A percentile compares a stretch with the other conserved stretches of the same genome.
These are phyloP conservation scores for Colletotrichum echinochloae DNA, from an alignment of 2,329 filamentous ascomycete genomes.

Conservation along the genomic window DNA sequence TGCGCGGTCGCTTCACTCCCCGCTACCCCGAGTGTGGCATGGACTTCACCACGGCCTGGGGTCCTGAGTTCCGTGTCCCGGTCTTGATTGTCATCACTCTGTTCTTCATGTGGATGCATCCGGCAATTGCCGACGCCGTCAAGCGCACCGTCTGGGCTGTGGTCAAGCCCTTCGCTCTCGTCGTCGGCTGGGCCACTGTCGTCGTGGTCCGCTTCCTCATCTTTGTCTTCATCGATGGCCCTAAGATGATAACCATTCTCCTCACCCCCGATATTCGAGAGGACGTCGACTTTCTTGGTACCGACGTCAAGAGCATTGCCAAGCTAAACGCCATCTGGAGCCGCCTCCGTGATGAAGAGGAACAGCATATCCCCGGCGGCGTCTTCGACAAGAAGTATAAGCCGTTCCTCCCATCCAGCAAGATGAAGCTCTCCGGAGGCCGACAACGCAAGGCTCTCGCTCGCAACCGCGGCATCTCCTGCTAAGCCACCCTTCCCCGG, in stretches of 20 bases:
- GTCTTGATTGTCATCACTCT: constrained; percentile 20
- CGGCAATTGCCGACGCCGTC: constrained; percentile 2
- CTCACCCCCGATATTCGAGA: background rate
- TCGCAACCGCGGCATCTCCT: constrained; percentile 29
- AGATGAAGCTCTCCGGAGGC: constrained; percentile 29
- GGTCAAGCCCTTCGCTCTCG: constrained; percentile 28
- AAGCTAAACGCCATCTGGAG: constrained; percentile 36
- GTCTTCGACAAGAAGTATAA: constrained; percentile 39
- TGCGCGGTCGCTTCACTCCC: constrained; percentile 23
- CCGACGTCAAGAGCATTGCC: constrained; percentile 27
- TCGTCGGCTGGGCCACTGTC: constrained; percentile 25
- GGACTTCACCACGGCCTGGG: constrained; percentile 31
- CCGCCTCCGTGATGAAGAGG: constrained; percentile 15
- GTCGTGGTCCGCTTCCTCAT: constrained; percentile 20
- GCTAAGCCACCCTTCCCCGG: background rate
- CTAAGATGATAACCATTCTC: constrained; percentile 9
- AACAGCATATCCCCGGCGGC: constrained; percentile 5
- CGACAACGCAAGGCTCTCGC: constrained; percentile 34
- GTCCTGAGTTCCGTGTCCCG: constrained; percentile 18
- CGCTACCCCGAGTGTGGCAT: constrained; percentile 12
- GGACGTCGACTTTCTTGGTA: background rate
- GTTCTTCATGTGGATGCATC: constrained; percentile 29
- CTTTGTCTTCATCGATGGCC: constrained; percentile 36
- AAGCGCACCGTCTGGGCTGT: constrained; percentile 20
- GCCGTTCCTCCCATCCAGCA: constrained; percentile 19